Evolutionary conservation across 1,139 yeast species (phyloP), one percentile per base, ranked within the genome.

Genomic region (Wickerhamiella infanticola): DNA sequence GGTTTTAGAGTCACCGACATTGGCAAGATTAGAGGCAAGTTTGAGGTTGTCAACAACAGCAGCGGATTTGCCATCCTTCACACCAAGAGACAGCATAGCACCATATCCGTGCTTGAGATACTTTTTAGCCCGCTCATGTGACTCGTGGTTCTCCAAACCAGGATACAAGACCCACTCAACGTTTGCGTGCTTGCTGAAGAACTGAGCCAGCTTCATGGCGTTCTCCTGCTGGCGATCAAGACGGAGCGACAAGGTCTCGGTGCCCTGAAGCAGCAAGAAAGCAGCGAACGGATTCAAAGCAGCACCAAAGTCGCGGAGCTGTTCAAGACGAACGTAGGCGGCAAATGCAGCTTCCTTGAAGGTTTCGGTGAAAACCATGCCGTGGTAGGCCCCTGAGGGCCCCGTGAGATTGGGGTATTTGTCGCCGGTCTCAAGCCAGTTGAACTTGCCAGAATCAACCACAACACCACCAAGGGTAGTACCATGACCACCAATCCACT

Each of bases 401-500:
- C 81, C 65, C 37, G 88, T 80, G 62, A 86, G 81, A 64, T 86
- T 95, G 43, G 96, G 95, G 72, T 72, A 88, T 64, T 80, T 83
- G 61, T 40, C 79, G 44, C 94, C 93, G 67, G 83, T 75, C 53
- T 84, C 74, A 50, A 74, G 70, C 90, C 95, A 90, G 57, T 90
- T 93, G 73, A 90, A 90, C 51, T 81, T 84, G 56, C 96, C 96
- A 39, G 86, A 75, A 64, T 83, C 96, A 46, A 90, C 73, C 53
- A 90, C 73, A 46, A 80, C 84, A 69, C 98, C 98, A 45, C 84
- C 96, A 63, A 90, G 79, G 45, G 96, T 83, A 50, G 86, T 86
- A 61, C 97, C 97, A 63, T 88, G 97, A 51, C 96, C 98, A 54
- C 95, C 95, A 56, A 90, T 86, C 95, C 96, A 90, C 66, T 90